Evolutionary conservation across 768 basidiomycete genomes (phyloP).

Genomic region (Hypholoma fasciculare): DNA sequence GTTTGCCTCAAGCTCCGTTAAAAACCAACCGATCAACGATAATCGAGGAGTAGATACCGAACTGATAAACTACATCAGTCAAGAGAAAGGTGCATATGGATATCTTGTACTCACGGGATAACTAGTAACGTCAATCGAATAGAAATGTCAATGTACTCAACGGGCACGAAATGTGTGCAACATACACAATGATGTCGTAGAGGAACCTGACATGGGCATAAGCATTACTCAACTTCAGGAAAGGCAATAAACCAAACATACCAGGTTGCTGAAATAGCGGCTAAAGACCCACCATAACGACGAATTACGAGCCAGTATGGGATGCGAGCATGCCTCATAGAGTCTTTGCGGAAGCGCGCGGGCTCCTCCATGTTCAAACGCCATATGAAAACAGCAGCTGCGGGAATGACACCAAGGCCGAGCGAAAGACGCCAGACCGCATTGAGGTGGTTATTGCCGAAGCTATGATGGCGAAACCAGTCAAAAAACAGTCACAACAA

Average conservation of each 20-base stretch:
- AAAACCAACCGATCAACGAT: conserved; percentile 60
- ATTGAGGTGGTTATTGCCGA: conserved; percentile 75
- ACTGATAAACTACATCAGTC: conserved; percentile 37
- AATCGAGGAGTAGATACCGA: conserved; percentile 80
- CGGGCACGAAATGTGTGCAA: conserved; percentile 13
- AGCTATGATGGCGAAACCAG: conserved; percentile 40
- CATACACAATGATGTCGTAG: conserved; percentile 78
- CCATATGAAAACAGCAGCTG: conserved; percentile 82
- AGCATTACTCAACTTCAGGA: background rate
- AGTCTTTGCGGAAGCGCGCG: conserved; percentile 66
- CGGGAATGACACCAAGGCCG: conserved; percentile 82
- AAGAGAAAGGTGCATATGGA: background rate
- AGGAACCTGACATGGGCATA: conserved; percentile 50
- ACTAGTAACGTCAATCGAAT: conserved; percentile 27
- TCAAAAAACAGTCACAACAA: background rate
- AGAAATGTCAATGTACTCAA: background rate
- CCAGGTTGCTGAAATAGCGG: conserved; percentile 80
- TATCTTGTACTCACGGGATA: conserved; percentile 55
- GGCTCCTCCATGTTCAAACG: conserved; percentile 86
- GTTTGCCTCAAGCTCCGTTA: background rate
- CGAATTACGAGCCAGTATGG: conserved; percentile 78
- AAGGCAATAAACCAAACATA: conserved; percentile 21
- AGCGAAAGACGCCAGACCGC: conserved; percentile 88
- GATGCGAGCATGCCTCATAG: conserved; percentile 73
- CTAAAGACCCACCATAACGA: conserved; percentile 76